Evolutionary conservation across 495 filamentous ascomycete genomes (phyloP), one percentile per base, ranked within the genome.

Genomic region (Neurospora terricola): DNA sequence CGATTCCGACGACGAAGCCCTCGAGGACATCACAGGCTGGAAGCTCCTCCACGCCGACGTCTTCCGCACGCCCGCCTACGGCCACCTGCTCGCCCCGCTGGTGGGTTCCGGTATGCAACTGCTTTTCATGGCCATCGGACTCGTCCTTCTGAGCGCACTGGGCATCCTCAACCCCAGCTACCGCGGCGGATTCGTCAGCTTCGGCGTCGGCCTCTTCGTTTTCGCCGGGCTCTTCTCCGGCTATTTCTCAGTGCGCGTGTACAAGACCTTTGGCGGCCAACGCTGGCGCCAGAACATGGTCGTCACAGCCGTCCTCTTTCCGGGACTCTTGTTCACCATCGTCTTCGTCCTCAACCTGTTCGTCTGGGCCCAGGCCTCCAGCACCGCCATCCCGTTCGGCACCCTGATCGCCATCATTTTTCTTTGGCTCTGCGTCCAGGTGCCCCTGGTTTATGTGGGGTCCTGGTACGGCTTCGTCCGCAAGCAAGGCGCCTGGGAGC

Each of bases 31-130:
- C 40, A 93, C 93, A 23, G 94, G 94, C 45, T 98, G 94, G 94
- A 98, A 97, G 78, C 85, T 97, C 27, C 86, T 97, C n/a, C 94
- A 98, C 77, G 93, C 90, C 18, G 94, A 98, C 80, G 93, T 97
- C n/a, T 98, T 98, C 84, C 88, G 94, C 27, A 82, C 91, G 27
- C 94, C 94, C 5, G 79, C 86, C 14, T 88, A 91, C 79, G 93
- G 92, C 54, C 87, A 90, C 37, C 85, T 97, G 2, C 88, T 98
- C 38, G 94, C 94, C 4, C 94, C 94, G 1, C 84, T 97, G 14
- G 87, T 97, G 37, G 94, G 94, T 12, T 97, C 93, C 3, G 94
- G 94, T 45, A 94, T 92, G 85, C 94, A 98, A 81, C 85, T 98
- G 5, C 82, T 97, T 12, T 94, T 97, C 79, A 95, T 97, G 91